phyloP scores from a whole-genome alignment of 1,139 yeast species.

The Zygotorulaspora mrakii region DNA sequence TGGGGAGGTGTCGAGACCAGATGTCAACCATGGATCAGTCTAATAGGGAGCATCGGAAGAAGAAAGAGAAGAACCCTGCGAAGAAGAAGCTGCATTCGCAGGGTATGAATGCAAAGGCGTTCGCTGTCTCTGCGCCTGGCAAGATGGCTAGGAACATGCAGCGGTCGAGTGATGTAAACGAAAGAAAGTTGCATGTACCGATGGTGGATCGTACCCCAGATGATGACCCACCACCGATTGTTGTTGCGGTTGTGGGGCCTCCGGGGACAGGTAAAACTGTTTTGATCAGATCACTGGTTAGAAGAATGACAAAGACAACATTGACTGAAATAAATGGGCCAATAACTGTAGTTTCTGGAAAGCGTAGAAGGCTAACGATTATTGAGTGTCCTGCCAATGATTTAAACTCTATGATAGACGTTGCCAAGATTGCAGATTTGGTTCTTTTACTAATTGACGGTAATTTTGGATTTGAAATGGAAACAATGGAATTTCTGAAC shows the following conservation, averaged over 20 bases:
- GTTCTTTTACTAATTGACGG: constrained; percentile 90
- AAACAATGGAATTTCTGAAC: constrained; percentile 96
- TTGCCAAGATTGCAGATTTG: constrained; percentile 92
- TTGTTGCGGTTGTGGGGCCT: constrained; percentile 97
- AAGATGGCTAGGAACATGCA: constrained; percentile 81
- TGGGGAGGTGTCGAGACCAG: background rate
- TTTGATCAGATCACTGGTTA: constrained; percentile 79
- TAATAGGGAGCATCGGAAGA: constrained; percentile 58
- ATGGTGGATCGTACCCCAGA: constrained; percentile 98
- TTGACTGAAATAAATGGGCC: constrained; percentile 90
- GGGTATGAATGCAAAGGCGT: constrained; percentile 92
- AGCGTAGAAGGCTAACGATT: constrained; percentile 86
- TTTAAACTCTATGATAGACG: constrained; percentile 90
- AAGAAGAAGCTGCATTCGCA: constrained; percentile 86
- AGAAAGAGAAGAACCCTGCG: constrained; percentile 57
- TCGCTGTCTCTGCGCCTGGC: constrained; percentile 89
- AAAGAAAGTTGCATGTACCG: constrained; percentile 87
- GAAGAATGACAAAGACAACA: constrained; percentile 86
- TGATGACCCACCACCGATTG: constrained; percentile 94
- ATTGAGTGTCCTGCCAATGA: constrained; percentile 86
- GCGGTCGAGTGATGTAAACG: constrained; percentile 81
- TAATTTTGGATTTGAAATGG: constrained; percentile 98
- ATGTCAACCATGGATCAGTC: constrained; percentile 42
- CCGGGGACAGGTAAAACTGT: constrained; percentile 99
- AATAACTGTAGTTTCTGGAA: constrained; percentile 95